A percentile compares a stretch with the other conserved stretches of the same genome.
Evolutionary conservation across 2,329 filamentous ascomycete species (phyloP).

Genomic region (Leptographium lundbergii): DNA sequence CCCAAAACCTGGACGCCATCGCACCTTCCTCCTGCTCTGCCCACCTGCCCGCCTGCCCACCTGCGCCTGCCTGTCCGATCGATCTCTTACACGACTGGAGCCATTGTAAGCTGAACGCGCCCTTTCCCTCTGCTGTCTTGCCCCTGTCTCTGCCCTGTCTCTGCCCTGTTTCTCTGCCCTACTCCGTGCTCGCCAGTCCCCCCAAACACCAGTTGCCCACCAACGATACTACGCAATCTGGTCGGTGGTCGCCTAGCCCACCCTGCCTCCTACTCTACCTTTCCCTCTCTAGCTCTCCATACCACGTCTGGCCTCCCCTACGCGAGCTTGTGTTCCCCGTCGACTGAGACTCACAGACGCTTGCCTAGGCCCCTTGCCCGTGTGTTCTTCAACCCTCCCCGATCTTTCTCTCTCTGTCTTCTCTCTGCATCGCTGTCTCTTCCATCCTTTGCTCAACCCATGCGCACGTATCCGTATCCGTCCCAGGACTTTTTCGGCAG

Average conservation of each 20-base stretch:
- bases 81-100: background rate
- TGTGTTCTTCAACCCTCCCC: background rate
- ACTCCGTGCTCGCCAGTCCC: background rate
- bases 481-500: background rate
- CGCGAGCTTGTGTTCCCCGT: conserved; percentile 10
- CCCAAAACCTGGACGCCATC: background rate
- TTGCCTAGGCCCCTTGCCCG: conserved; percentile 1
- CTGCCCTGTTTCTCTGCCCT: background rate
- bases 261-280: background rate
- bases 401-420: background rate
- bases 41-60: background rate
- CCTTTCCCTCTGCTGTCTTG: background rate
- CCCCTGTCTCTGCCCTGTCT: background rate
- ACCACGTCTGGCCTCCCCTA: conserved; percentile 1
- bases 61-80: background rate
- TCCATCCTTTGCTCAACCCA: background rate
- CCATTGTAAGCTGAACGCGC: background rate
- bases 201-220: background rate
- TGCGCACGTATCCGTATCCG: background rate
- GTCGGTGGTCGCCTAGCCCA: background rate
- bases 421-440: background rate
- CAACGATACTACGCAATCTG: background rate
- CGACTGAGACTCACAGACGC: conserved; percentile 7
- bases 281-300: background rate
- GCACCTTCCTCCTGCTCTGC: background rate